Conservation (phyloP, 352 stramenopile genomes). For the Globisporangium recalcitrans region DNA sequence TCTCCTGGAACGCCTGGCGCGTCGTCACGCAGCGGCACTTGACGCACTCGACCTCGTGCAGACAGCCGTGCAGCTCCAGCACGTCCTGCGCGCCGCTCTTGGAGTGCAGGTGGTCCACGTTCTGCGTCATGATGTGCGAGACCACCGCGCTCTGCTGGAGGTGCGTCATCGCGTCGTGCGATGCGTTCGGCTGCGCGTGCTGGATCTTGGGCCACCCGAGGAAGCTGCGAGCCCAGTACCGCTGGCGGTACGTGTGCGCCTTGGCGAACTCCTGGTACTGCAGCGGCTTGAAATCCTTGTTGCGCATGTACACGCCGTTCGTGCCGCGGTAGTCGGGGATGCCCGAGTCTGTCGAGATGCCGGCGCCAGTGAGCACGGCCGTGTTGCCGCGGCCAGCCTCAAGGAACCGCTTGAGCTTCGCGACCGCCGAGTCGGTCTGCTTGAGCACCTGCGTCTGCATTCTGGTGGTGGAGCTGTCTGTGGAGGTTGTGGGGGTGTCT, state of each 20-base stretch:
- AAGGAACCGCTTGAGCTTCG: conserved; percentile 48
- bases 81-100: conserved; percentile 87
- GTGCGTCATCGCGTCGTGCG: conserved; percentile 84
- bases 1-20: conserved; percentile 85
- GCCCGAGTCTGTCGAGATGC: conserved; percentile 95
- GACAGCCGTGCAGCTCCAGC: conserved; percentile 92
- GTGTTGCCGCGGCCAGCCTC: conserved; percentile 44
- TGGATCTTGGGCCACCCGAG: conserved; percentile 86
- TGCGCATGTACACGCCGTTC: conserved; percentile 92
- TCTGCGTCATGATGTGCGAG: conserved; percentile 92
- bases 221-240: conserved; percentile 93
- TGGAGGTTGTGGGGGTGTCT: neutral
- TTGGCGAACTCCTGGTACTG: conserved; percentile 91
- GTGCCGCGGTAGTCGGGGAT: conserved; percentile 97
- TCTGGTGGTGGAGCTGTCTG: neutral
- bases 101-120: conserved; percentile 95
- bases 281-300: conserved; percentile 93
- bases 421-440: neutral
- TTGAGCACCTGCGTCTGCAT: conserved; percentile 11
- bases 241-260: conserved; percentile 72
- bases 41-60: conserved; percentile 85
- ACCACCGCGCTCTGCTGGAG: conserved; percentile 54
- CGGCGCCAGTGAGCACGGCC: conserved; percentile 90
- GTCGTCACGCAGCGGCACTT: conserved; percentile 59
- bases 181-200: conserved; percentile 75